Conservation (phyloP, 2,329 filamentous ascomycete species). For the Botrytis squamosa region DNA sequence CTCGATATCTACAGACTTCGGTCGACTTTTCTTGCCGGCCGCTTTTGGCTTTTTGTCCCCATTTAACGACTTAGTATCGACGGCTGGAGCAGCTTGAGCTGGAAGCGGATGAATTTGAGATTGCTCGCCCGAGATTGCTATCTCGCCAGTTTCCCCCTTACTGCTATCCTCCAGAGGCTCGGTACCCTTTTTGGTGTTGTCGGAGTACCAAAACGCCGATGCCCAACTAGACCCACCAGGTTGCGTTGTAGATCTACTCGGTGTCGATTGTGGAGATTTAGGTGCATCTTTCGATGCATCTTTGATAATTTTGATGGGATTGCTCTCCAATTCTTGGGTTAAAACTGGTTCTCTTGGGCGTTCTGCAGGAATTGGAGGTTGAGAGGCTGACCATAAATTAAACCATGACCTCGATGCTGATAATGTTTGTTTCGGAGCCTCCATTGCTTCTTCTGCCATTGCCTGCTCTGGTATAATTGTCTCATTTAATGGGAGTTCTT, state of each 20-base stretch:
- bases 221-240: conserved; percentile 67
- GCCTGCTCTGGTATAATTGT: not conserved
- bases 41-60: conserved; percentile 30
- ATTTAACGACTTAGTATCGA: conserved; percentile 19
- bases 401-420: conserved; percentile 36
- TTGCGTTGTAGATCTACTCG: conserved; percentile 21
- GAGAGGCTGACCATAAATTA: conserved; percentile 35
- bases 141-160: conserved; percentile 40
- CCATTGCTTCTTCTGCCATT: conserved; percentile 20
- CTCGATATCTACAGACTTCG: conserved; percentile 32
- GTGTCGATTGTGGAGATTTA: conserved; percentile 9
- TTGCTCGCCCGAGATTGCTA: conserved; percentile 57
- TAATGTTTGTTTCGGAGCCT: conserved; percentile 5
- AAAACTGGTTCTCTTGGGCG: conserved; percentile 25
- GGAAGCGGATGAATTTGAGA: conserved; percentile 51
- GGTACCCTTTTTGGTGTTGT: conserved; percentile 35
- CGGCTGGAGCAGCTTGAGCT: conserved; percentile 26
- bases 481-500: conserved; percentile 10
- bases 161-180: conserved; percentile 16
- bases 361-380: conserved; percentile 30
- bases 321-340: not conserved
- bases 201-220: conserved; percentile 63
- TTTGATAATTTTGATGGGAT: conserved; percentile 30
- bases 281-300: conserved; percentile 15
- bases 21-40: conserved; percentile 31